These are phyloP conservation scores for Aspergillus saccharolyticus DNA, from an alignment of 495 filamentous ascomycete genomes.

Conservation along the genomic window DNA sequence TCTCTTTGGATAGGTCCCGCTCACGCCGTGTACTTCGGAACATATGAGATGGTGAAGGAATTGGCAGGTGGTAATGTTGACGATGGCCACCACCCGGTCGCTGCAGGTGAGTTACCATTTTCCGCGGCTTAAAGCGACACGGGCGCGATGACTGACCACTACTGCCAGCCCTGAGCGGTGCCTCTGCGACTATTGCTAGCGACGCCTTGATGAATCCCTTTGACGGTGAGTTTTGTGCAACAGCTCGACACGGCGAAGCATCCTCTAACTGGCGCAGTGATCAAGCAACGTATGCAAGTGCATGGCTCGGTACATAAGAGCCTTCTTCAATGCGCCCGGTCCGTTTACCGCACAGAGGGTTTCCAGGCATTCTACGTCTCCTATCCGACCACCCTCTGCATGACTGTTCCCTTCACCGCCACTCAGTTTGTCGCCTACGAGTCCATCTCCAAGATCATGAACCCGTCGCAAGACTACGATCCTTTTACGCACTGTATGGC, in stretches of 20 bases:
- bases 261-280: slow-evolving; percentile 54
- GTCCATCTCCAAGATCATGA: slow-evolving; percentile 89
- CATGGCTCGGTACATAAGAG: slow-evolving; percentile 88
- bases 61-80: slow-evolving; percentile 86
- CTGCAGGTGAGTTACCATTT: slow-evolving; percentile 63
- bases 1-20: slow-evolving; percentile 68
- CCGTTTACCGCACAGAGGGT: slow-evolving; percentile 83
- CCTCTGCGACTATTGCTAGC: slow-evolving; percentile 90
- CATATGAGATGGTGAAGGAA: slow-evolving; percentile 96
- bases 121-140: slow-evolving; percentile 5
- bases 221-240: slow-evolving; percentile 63
- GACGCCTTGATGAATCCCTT: slow-evolving; percentile 99
- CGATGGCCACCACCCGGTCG: slow-evolving; percentile 86
- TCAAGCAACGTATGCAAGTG: slow-evolving; percentile 99
- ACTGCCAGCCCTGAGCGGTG: slow-evolving; percentile 73
- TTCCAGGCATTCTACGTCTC: slow-evolving; percentile 94
- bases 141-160: slow-evolving; percentile 15
- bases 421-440: slow-evolving; percentile 97
- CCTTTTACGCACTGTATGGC: slow-evolving; percentile 88
- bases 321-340: slow-evolving; percentile 75
- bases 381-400: slow-evolving; percentile 94
- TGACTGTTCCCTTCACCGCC: slow-evolving; percentile 97
- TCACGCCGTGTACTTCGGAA: slow-evolving; percentile 96
- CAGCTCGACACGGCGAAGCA: not conserved
- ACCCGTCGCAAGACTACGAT: slow-evolving; percentile 78